Evolutionary conservation across 2,329 filamentous ascomycete genomes (phyloP), one percentile per base, ranked within the genome.

Genomic region (Trichoderma simmonsii): DNA sequence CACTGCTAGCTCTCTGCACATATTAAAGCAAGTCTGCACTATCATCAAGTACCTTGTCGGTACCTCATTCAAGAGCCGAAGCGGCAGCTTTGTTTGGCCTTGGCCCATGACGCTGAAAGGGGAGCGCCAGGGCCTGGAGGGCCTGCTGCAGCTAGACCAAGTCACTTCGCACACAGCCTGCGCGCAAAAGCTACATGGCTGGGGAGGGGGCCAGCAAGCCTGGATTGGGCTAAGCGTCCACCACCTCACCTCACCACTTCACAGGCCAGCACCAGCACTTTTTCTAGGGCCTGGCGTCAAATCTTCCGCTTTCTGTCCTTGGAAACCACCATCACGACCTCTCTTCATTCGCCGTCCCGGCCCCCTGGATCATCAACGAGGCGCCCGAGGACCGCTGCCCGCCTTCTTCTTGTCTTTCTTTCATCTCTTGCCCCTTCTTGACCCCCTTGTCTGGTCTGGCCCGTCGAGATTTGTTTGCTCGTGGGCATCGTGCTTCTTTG

Each of bases 301-400:
- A 79, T 79, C 76, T 78, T 78, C 68, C 36, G 63, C 61, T 71
- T 62, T 72, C 63, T 66, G 61, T 62, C 60, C 64, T 56, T 60
- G 39, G 61, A 75, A 77, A 77, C 76, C 75, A 76, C 74, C 77
- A 77, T 77, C 76, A 78, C 76, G 74, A 78, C 65, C 68, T 71
- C 73, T 71, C 73, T 73, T 75, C 71, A 73, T 71, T 63, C 68
- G 69, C 71, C 71, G 30, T 24, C 61, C 71, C 57, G 57, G 57
- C 32, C 67, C 61, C 63, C 62, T 73, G 71, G 61, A 73, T 71
- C 71, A 73, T 71, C 71, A 66, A 43, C 63, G 69, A 73, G 62
- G 68, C 57, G 71, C 68, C 54, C 57, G 69, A 73, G 71, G 62
- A 71, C 57, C 26, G 54, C 71, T 54, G 60, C 61, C 51, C 56